Conservation (phyloP, 2,329 filamentous ascomycete species). For the Venturia pyrina region DNA sequence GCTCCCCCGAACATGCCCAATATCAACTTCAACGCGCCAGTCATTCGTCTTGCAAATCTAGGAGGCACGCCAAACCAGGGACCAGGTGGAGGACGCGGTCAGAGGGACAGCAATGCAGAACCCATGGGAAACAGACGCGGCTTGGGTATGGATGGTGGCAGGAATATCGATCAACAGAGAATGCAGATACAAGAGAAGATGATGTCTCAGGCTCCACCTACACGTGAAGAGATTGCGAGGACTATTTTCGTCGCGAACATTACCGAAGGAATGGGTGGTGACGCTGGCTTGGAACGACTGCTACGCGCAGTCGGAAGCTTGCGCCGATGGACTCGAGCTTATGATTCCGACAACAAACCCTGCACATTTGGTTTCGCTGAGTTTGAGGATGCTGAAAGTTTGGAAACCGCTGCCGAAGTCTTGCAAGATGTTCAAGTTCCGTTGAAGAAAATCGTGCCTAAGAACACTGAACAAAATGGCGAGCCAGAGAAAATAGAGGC, state of each 20-base stretch:
- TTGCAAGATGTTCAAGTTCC: slow-evolving; percentile 76
- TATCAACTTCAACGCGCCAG: slow-evolving; percentile 95
- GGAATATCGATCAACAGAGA: slow-evolving; percentile 50
- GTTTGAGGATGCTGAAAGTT: slow-evolving; percentile 82
- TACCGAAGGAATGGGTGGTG: slow-evolving; percentile 65
- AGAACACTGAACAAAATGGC: slow-evolving; percentile 25
- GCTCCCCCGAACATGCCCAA: slow-evolving; percentile 86
- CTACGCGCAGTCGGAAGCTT: slow-evolving; percentile 68
- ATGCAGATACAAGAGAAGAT: slow-evolving; percentile 57
- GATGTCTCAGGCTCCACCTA: slow-evolving; percentile 69
- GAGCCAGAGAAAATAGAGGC: slow-evolving; percentile 32
- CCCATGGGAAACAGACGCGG: slow-evolving; percentile 34
- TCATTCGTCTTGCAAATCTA: slow-evolving; percentile 82
- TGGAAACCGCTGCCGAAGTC: slow-evolving; percentile 76
- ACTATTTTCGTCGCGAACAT: slow-evolving; percentile 88
- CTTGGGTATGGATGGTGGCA: slow-evolving; percentile 41
- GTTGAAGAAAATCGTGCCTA: slow-evolving; percentile 51
- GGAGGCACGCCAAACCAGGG: slow-evolving; percentile 50
- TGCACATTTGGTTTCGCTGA: slow-evolving; percentile 91
- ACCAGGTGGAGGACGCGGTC: slow-evolving; percentile 32
- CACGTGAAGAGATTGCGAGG: slow-evolving; percentile 78
- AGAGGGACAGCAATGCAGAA: slow-evolving; percentile 35
- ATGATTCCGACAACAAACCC: slow-evolving; percentile 68
- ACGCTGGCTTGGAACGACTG: slow-evolving; percentile 70
- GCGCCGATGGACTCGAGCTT: slow-evolving; percentile 73